Conservation (phyloP, 768 basidiomycete genomes). For the Boletus patriciae region DNA sequence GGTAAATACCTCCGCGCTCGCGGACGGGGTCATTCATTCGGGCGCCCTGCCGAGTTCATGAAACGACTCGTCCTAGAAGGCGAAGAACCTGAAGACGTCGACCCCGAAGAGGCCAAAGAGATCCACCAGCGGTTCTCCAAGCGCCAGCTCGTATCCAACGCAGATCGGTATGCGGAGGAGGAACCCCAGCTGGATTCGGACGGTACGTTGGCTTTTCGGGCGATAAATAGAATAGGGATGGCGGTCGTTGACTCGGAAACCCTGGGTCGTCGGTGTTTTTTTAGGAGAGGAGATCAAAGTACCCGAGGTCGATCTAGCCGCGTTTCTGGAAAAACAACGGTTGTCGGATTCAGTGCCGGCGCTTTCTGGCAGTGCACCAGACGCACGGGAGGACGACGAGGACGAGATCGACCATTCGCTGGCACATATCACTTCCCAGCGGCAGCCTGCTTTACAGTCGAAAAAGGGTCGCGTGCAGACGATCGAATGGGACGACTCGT, state of each 20-base stretch:
- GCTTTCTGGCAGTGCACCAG: conserved; percentile 12
- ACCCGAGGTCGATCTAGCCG: conserved; percentile 70
- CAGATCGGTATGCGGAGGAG: conserved; percentile 70
- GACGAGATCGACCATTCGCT: conserved; percentile 59
- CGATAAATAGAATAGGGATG: neutral
- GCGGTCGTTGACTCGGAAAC: neutral
- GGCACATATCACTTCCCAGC: conserved; percentile 47
- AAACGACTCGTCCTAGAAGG: conserved; percentile 60
- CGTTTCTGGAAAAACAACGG: conserved; percentile 64
- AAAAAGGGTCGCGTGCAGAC: conserved; percentile 64
- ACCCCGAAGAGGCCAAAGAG: conserved; percentile 50
- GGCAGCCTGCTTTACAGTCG: conserved; percentile 22
- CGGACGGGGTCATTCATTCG: conserved; percentile 57
- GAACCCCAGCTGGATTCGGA: conserved; percentile 70
- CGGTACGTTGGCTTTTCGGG: conserved; percentile 40
- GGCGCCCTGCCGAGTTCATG: conserved; percentile 67
- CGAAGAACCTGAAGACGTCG: conserved; percentile 45
- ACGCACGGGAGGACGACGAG: conserved; percentile 44
- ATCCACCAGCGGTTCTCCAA: conserved; percentile 50
- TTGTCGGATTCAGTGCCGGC: conserved; percentile 37
- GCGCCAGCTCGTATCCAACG: conserved; percentile 66
- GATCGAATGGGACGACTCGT: conserved; percentile 66
- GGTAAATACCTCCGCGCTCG: conserved; percentile 75
- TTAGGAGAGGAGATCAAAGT: conserved; percentile 66
- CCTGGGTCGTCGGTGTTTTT: neutral